Conservation (phyloP, 2,329 filamentous ascomycete genomes). For the Pseudogymnoascus sp. region DNA sequence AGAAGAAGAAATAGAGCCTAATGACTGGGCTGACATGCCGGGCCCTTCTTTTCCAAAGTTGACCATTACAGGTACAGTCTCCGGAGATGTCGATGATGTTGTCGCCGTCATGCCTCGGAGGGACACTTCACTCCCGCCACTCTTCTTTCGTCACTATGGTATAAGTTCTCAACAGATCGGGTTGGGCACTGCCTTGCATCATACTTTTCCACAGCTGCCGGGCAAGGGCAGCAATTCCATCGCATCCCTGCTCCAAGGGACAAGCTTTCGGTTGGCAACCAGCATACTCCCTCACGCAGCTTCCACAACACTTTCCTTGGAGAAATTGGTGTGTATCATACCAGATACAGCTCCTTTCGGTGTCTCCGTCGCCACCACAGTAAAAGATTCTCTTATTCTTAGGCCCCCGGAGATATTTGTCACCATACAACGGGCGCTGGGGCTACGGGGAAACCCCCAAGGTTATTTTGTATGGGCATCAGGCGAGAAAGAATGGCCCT, state of each 20-base stretch:
- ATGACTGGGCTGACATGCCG: neutral
- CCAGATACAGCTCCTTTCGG: neutral
- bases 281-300: neutral
- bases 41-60: neutral
- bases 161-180: neutral
- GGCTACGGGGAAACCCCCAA: neutral
- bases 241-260: constrained; percentile 10
- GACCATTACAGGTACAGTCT: constrained; percentile 12
- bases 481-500: neutral
- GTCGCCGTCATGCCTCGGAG: neutral
- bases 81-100: neutral
- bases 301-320: neutral
- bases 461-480: neutral
- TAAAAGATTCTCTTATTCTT: neutral
- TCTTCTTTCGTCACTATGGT: neutral
- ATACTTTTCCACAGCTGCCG: constrained; percentile 26
- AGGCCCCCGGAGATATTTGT: neutral
- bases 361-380: neutral
- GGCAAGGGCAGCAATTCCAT: constrained; percentile 21
- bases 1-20: neutral
- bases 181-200: neutral
- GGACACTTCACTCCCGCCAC: neutral
- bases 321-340: neutral
- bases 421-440: neutral
- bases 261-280: neutral